Evolutionary conservation across 1,284 basidiomycete genomes (phyloP).

Genomic region (Xerocomus amazonicus): DNA sequence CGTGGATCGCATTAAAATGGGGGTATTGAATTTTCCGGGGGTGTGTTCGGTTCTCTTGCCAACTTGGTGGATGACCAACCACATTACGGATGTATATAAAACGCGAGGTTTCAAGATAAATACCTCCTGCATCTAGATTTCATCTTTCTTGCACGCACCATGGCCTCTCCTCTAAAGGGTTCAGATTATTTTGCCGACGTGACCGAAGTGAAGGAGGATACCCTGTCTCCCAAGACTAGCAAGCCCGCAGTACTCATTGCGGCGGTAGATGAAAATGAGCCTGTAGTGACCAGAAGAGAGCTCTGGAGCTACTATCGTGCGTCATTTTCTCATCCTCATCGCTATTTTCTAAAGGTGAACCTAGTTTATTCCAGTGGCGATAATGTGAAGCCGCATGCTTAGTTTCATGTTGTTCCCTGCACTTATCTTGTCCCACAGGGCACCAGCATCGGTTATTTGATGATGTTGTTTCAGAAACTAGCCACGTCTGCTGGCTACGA

Average conservation of each 20-base stretch:
- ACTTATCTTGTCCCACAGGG: slow-evolving; percentile 38
- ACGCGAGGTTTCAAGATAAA: too few species aligned
- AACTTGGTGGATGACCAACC: too few species aligned
- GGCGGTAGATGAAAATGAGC: slow-evolving; percentile 44
- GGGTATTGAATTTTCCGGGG: too few species aligned
- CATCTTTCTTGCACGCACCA: not conserved
- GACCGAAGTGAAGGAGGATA: slow-evolving; percentile 7
- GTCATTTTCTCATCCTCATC: not conserved
- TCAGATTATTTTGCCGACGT: slow-evolving; percentile 1
- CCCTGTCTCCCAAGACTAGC: not conserved
- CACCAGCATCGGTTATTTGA: slow-evolving; percentile 59
- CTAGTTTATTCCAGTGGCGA: slow-evolving; percentile 71
- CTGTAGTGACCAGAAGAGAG: slow-evolving; percentile 57
- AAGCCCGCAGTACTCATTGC: slow-evolving; percentile 26
- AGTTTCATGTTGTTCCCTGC: not conserved
- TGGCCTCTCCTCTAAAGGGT: slow-evolving; percentile 6
- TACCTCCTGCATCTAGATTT: too few species aligned
- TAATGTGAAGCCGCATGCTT: slow-evolving; percentile 42
- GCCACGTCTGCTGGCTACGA: slow-evolving; percentile 68
- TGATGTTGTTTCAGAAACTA: slow-evolving; percentile 73
- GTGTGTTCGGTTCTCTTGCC: too few species aligned
- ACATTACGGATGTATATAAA: too few species aligned
- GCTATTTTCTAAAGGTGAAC: not conserved
- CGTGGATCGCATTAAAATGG: too few species aligned
- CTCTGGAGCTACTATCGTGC: slow-evolving; percentile 72